phyloP scores from a whole-genome alignment of 495 filamentous ascomycete species.

The Talaromyces thailandensis region DNA sequence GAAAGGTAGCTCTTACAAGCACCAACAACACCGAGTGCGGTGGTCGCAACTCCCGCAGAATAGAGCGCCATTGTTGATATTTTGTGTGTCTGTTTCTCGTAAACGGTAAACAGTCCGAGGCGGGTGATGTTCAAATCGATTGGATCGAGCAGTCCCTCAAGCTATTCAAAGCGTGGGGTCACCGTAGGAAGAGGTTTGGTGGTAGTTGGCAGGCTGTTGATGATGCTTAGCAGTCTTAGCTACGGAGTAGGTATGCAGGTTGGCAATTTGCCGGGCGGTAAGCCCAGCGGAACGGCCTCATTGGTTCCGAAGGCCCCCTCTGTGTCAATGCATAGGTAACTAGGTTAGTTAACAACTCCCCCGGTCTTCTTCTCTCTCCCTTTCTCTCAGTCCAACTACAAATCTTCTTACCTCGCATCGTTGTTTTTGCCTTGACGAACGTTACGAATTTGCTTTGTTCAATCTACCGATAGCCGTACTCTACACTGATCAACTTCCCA shows the following conservation, averaged over 20 bases:
- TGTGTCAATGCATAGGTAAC: not conserved
- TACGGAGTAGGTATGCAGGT: not conserved
- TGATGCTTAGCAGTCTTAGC: conserved; percentile 9
- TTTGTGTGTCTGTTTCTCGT: not conserved
- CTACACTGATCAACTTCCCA: not conserved
- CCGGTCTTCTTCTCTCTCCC: not conserved
- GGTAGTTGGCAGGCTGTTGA: conserved; percentile 13
- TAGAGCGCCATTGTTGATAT: conserved; percentile 49
- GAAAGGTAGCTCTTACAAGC: conserved; percentile 55
- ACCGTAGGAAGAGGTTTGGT: not conserved
- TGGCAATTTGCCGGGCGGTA: conserved; percentile 7
- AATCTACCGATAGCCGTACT: not conserved
- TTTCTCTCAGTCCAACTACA: not conserved
- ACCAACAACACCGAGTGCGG: conserved; percentile 73
- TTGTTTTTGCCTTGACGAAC: conserved; percentile 3
- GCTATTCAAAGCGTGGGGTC: not conserved
- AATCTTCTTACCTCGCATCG: not conserved
- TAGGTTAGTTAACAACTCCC: not conserved
- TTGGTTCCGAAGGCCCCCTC: not conserved
- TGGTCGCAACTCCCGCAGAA: conserved; percentile 57
- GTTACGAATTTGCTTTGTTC: conserved; percentile 5
- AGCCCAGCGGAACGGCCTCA: not conserved
- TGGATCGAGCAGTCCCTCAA: not conserved
- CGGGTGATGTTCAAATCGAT: not conserved
- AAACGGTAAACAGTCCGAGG: not conserved